Evolutionary conservation across 345 rosid species (phyloP), one percentile per base, ranked within the genome.

Genomic region (Sonneratia alba): DNA sequence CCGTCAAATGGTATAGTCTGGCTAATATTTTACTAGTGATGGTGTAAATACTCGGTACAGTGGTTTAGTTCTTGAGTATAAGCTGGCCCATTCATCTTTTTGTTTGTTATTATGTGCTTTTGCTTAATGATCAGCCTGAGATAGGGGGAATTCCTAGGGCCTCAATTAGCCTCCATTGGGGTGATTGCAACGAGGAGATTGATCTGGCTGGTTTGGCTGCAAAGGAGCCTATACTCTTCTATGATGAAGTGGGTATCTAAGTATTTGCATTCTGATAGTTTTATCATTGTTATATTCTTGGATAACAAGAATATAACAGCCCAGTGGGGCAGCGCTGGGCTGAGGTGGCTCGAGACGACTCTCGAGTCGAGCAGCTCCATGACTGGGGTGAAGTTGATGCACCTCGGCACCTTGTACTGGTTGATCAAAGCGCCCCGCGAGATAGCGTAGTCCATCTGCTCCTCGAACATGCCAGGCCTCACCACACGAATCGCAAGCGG

Each of bases 171-270:
- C 82, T 86, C 49, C 76, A 64, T 18, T 95, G 98, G 99, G 91
- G 88, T 83, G 94, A 92, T 73, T 85, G 91, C 51, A 64, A 87
- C 70, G 96, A 92, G 76, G 74, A 83, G 75, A 85, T 95, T 82
- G 94, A 92, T 82, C 68, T 87, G 77, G 94, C 70, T 77, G 82
- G 94, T 48, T 84, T 95, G 63, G 82, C 97, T 16, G 78, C 83
- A 36, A 95, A 86, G 81, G 99, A 95, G 81, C 94, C 98, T 75
- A 95, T 95, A 88, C 98, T 95, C 72, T 95, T 92, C 82, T 95
- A 85, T 76, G 99, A 95, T 79, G 99, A 95, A 91, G 97, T 90
- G 70, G 66, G 40, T 32, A 62, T 34, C 66, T 27, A 6, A 8
- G 6, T 32, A 27, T 4, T 9, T 14, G 13, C 19, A 12, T 27